Evolutionary conservation across 345 rosid species (phyloP).

Genomic region (Tarenaya hassleriana): DNA sequence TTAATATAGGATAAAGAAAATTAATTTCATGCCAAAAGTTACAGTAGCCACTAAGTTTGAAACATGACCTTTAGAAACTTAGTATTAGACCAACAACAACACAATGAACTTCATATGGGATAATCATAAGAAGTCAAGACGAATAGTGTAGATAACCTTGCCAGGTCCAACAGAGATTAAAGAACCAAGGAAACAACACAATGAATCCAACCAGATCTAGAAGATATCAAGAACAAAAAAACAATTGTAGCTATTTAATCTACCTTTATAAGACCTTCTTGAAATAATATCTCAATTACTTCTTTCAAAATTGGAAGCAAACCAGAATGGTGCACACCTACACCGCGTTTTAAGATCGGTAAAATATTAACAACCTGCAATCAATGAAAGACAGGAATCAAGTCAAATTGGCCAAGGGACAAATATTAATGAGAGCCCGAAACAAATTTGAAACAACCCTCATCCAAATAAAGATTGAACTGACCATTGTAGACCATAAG

Average conservation of each 20-base stretch:
- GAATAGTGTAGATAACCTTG: not conserved
- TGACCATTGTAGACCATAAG: slow-evolving; percentile 2
- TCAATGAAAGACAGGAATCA: slow-evolving; percentile 19
- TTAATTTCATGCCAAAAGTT: too few species aligned
- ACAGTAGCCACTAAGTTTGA: too few species aligned
- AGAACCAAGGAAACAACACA: slow-evolving; percentile 6
- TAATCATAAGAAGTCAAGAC: too few species aligned
- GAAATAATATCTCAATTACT: slow-evolving; percentile 95
- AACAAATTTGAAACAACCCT: slow-evolving; percentile 10
- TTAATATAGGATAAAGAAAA: too few species aligned
- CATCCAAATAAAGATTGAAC: not conserved
- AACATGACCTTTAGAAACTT: not conserved
- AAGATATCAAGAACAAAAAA: slow-evolving; percentile 13
- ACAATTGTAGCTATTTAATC: slow-evolving; percentile 18
- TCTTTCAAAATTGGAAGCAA: slow-evolving; percentile 97
- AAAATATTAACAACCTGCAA: slow-evolving; percentile 83
- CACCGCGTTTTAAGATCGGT: slow-evolving; percentile 95
- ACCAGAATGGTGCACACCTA: slow-evolving; percentile 99
- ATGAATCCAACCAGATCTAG: not conserved
- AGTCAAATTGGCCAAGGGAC: slow-evolving; percentile 12
- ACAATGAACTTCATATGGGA: too few species aligned
- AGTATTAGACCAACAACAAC: not conserved
- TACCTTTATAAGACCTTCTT: slow-evolving; percentile 98
- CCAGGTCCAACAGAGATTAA: not conserved
- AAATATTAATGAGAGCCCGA: slow-evolving; percentile 2